phyloP scores from a whole-genome alignment of 2,329 filamentous ascomycete genomes.

The Neofusicoccum laricinum region DNA sequence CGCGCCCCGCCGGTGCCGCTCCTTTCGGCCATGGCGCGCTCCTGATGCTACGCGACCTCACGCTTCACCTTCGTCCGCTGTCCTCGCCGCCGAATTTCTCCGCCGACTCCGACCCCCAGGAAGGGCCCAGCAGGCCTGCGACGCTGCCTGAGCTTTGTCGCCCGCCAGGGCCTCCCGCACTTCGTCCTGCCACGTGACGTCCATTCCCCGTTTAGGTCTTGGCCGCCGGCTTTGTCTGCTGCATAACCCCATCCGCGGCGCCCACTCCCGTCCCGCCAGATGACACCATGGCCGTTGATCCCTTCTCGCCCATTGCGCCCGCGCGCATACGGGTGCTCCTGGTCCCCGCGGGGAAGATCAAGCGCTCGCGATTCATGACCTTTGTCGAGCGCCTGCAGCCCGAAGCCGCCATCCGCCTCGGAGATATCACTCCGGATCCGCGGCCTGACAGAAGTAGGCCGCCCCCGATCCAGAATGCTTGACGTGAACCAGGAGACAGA shows the following conservation, averaged over 20 bases:
- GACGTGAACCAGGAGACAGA: neutral
- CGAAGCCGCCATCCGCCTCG: slow-evolving; percentile 78
- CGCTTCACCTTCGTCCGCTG: neutral
- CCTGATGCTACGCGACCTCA: slow-evolving; percentile 12
- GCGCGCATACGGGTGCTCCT: slow-evolving; percentile 86
- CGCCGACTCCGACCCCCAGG: too few species aligned
- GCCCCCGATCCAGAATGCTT: slow-evolving; percentile 18
- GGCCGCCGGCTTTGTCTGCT: slow-evolving; percentile 8
- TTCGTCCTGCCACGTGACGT: slow-evolving; percentile 19
- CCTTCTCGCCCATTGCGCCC: slow-evolving; percentile 84
- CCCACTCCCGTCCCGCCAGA: slow-evolving; percentile 29
- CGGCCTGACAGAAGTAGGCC: slow-evolving; percentile 79
- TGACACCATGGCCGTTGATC: slow-evolving; percentile 79
- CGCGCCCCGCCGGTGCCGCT: neutral
- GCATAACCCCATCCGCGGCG: neutral
- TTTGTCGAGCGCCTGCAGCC: slow-evolving; percentile 76
- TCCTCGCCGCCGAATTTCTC: neutral
- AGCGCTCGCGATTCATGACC: slow-evolving; percentile 71
- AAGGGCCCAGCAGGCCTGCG: neutral
- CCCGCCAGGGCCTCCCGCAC: neutral
- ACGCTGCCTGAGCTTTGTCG: neutral
- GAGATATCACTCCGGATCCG: slow-evolving; percentile 81
- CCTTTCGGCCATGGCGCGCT: slow-evolving; percentile 7
- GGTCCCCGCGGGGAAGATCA: slow-evolving; percentile 83
- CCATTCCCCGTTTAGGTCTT: slow-evolving; percentile 16